Conservation (phyloP, 2,329 filamentous ascomycete species). For the Aureobasidium namibiae region DNA sequence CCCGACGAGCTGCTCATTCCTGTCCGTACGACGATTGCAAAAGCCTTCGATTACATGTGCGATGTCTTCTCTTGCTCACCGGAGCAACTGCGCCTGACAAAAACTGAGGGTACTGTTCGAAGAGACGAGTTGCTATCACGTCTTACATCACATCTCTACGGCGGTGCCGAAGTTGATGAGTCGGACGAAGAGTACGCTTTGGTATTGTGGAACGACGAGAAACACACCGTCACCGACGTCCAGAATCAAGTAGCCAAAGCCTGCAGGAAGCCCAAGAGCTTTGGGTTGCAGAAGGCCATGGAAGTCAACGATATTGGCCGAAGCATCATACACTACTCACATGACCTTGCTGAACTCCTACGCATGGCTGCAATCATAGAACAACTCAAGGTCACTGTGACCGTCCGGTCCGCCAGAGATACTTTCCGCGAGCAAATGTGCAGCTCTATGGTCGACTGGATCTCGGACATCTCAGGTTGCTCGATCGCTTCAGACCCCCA, state of each 20-base stretch:
- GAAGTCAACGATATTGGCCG: constrained; percentile 86
- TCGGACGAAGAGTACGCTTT: constrained; percentile 68
- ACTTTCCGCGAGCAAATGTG: constrained; percentile 99
- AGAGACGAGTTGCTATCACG: constrained; percentile 76
- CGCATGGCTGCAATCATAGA: constrained; percentile 79
- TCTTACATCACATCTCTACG: constrained; percentile 66
- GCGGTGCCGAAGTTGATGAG: constrained; percentile 47
- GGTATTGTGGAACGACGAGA: constrained; percentile 96
- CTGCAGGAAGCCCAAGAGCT: constrained; percentile 62
- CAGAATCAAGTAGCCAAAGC: constrained; percentile 82
- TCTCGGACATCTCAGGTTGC: constrained; percentile 85
- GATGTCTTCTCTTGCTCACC: constrained; percentile 97
- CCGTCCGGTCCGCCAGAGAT: constrained; percentile 84
- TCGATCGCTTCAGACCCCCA: constrained; percentile 71
- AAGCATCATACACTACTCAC: constrained; percentile 70
- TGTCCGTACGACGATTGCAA: constrained; percentile 77
- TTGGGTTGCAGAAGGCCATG: constrained; percentile 67
- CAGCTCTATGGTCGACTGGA: constrained; percentile 93
- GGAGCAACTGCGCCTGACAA: constrained; percentile 81
- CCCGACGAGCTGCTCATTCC: constrained; percentile 68
- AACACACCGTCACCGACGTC: constrained; percentile 90
- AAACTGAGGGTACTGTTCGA: constrained; percentile 71
- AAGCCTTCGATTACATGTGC: constrained; percentile 87
- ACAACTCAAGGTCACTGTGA: constrained; percentile 92
- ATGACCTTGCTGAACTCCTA: constrained; percentile 64